Conservation (phyloP, 176 grass and related monocot species). For the Musa troglodytarum region DNA sequence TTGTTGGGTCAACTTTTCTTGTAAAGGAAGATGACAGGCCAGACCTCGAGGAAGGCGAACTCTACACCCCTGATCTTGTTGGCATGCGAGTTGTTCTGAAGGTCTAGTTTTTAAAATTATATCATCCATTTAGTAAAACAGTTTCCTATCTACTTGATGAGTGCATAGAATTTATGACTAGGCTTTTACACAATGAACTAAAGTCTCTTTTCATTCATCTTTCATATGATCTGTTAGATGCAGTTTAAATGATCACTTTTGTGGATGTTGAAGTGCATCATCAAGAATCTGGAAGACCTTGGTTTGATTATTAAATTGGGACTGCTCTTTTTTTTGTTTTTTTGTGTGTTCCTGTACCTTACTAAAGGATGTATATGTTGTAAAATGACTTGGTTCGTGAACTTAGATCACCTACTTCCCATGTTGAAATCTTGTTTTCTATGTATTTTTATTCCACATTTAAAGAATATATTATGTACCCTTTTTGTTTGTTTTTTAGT, state of each 20-base stretch:
- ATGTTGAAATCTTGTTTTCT: background rate
- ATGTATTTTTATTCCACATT: background rate
- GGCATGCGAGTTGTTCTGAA: conserved; percentile 82
- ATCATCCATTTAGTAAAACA: background rate
- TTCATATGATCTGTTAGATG: background rate
- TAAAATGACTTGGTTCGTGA: background rate
- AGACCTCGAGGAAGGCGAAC: conserved; percentile 57
- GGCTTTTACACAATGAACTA: background rate
- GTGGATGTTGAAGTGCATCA: too few species aligned
- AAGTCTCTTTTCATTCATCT: background rate
- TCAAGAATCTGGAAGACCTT: background rate
- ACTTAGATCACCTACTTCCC: background rate
- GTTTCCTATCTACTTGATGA: background rate
- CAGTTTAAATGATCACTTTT: background rate
- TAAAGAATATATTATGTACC: background rate
- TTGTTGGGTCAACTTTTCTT: conserved; percentile 81
- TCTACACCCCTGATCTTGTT: conserved; percentile 74
- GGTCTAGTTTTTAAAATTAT: conserved; percentile 29
- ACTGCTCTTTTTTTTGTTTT: background rate
- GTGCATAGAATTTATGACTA: background rate
- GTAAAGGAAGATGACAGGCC: conserved; percentile 57
- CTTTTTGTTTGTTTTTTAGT: background rate
- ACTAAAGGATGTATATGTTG: background rate
- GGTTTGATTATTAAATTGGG: background rate
- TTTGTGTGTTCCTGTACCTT: background rate